These are phyloP conservation scores for Hepatocystis sp. DNA, from an alignment of 169 alveolate genomes.

Conservation along the genomic window DNA sequence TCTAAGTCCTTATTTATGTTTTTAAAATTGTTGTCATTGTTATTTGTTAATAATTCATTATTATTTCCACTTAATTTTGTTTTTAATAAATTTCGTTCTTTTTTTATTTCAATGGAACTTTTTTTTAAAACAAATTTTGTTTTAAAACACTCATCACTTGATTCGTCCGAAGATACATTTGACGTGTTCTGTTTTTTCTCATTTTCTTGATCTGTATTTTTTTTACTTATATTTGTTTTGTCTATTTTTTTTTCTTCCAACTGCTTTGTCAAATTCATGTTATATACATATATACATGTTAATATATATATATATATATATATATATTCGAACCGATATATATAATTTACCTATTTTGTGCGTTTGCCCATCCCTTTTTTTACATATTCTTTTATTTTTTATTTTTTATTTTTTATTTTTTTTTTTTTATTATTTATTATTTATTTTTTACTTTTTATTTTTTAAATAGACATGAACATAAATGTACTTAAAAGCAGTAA, in stretches of 20 bases:
- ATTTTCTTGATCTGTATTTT: not conserved
- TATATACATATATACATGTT: not conserved
- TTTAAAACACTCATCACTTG: conserved; percentile 45
- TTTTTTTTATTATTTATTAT: conserved; percentile 5
- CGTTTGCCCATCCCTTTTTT: not conserved
- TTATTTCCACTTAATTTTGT: conserved; percentile 17
- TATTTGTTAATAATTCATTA: conserved; percentile 15
- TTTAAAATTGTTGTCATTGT: conserved; percentile 4
- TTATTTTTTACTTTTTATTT: conserved; percentile 9
- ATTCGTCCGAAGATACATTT: conserved; percentile 13
- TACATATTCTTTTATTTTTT: too few species aligned
- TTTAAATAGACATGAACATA: conserved; percentile 23
- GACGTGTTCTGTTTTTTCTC: not conserved
- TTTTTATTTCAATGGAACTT: conserved; percentile 45
- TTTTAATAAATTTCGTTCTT: conserved; percentile 29
- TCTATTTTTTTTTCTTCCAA: not conserved
- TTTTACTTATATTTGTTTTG: not conserved
- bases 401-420: not conserved
- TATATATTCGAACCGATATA: too few species aligned
- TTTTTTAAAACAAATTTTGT: conserved; percentile 34
- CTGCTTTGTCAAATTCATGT: not conserved
- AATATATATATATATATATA: too few species aligned
- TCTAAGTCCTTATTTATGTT: not conserved
- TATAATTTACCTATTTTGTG: not conserved
- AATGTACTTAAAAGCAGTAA: conserved; percentile 8